These are phyloP conservation scores for Aureobasidium subglaciale DNA, from an alignment of 2,329 filamentous ascomycete genomes.

Conservation along the genomic window DNA sequence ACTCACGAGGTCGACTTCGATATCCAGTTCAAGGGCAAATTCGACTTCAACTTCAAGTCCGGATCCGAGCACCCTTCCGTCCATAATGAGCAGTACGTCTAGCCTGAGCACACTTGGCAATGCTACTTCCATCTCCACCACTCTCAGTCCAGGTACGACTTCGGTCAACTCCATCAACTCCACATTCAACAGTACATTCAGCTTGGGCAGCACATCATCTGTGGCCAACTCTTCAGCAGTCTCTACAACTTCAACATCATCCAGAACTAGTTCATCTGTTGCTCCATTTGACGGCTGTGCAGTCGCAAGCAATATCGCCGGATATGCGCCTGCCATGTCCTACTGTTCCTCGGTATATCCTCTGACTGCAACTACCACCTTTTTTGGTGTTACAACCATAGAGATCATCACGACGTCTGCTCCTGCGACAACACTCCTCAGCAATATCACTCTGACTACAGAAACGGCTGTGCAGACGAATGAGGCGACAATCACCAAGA, in stretches of 20 bases:
- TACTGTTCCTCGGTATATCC: neutral
- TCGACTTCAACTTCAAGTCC: too few relatives aligned
- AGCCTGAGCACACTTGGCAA: too few relatives aligned
- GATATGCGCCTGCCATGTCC: neutral
- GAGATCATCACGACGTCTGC: neutral
- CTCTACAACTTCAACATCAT: neutral
- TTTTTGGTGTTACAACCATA: neutral
- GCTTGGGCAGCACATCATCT: neutral
- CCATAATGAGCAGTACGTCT: too few relatives aligned
- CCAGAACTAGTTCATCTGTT: neutral
- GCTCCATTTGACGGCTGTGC: neutral
- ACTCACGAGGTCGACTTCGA: too few relatives aligned
- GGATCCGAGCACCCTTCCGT: too few relatives aligned
- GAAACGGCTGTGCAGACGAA: neutral
- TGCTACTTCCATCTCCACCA: too few relatives aligned
- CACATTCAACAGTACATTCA: neutral
- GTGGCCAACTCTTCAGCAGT: neutral
- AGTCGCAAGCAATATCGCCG: neutral
- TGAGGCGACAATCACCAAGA: neutral
- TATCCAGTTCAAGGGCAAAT: neutral
- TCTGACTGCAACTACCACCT: neutral
- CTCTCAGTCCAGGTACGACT: too few relatives aligned
- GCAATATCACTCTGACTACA: neutral
- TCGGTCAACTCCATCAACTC: too few relatives aligned
- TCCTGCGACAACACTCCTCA: neutral